These are phyloP conservation scores for Kluyveromyces dobzhanskii DNA, from an alignment of 805 yeast genomes.

Conservation along the genomic window DNA sequence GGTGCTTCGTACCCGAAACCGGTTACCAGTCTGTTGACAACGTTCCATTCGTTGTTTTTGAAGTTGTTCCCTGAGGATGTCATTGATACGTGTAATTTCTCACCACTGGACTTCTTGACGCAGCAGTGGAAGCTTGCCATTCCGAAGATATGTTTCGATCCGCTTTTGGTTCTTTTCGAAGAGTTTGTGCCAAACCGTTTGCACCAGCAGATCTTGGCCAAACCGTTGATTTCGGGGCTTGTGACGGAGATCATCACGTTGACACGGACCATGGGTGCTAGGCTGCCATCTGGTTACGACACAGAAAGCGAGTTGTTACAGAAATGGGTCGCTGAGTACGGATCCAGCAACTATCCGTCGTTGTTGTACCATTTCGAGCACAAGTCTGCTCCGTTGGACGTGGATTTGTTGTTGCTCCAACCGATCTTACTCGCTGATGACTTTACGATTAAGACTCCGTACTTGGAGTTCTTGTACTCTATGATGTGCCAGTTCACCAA, in stretches of 20 bases:
- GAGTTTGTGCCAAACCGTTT: constrained; percentile 53
- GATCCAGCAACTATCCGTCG: constrained; percentile 40
- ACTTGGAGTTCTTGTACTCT: constrained; percentile 80
- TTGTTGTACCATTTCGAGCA: constrained; percentile 60
- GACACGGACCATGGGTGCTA: constrained; percentile 69
- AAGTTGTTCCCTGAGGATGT: constrained; percentile 28
- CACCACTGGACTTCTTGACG: constrained; percentile 44
- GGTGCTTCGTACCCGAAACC: constrained; percentile 16
- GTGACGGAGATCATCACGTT: constrained; percentile 67
- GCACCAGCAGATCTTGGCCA: constrained; percentile 63
- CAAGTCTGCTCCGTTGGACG: constrained; percentile 44
- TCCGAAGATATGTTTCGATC: constrained; percentile 70
- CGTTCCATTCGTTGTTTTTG: constrained; percentile 25
- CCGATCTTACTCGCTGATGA: constrained; percentile 91
- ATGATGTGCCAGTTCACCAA: constrained; percentile 55
- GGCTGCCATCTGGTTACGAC: constrained; percentile 60
- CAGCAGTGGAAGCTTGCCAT: constrained; percentile 84
- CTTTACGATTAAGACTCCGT: constrained; percentile 77
- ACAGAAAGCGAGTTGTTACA: constrained; percentile 51
- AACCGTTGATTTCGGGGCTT: constrained; percentile 76
- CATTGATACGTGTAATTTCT: constrained; percentile 30
- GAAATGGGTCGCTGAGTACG: constrained; percentile 38
- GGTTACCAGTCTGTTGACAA: constrained; percentile 16
- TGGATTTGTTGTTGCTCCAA: constrained; percentile 72
- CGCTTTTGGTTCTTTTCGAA: constrained; percentile 68